Evolutionary conservation across 768 basidiomycete species (phyloP).

Genomic region (Polyporus arcularius): DNA sequence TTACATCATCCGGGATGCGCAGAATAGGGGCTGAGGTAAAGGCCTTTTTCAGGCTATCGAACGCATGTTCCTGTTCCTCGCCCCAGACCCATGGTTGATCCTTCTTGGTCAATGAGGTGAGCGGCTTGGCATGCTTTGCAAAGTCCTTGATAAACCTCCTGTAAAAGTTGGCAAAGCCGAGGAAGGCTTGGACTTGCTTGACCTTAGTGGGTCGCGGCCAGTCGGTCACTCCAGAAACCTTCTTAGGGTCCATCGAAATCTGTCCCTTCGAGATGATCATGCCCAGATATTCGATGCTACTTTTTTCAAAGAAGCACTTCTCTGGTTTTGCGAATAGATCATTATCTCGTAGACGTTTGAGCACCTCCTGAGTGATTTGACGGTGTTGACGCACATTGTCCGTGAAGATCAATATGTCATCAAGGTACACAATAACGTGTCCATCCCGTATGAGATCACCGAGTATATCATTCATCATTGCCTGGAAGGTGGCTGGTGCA

Average conservation of each 20-base stretch:
- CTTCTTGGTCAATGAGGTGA: slow-evolving; percentile 1
- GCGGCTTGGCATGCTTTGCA: slow-evolving; percentile 23
- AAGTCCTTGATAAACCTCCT: slow-evolving; percentile 32
- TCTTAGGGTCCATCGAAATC: slow-evolving; percentile 36
- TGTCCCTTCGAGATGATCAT: slow-evolving; percentile 25
- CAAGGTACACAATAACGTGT: slow-evolving; percentile 45
- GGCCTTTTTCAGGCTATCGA: neutral
- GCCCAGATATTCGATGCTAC: slow-evolving; percentile 32
- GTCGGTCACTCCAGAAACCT: slow-evolving; percentile 30
- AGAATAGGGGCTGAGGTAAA: slow-evolving; percentile 12
- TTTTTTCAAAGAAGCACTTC: slow-evolving; percentile 36
- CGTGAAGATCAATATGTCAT: slow-evolving; percentile 36
- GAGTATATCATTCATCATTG: slow-evolving; percentile 34
- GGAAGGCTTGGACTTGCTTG: slow-evolving; percentile 27
- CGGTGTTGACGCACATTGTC: slow-evolving; percentile 17
- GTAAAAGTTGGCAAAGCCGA: slow-evolving; percentile 35
- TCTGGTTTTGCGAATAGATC: slow-evolving; percentile 38
- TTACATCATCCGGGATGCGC: slow-evolving; percentile 3
- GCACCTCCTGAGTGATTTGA: slow-evolving; percentile 22
- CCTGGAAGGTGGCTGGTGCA: slow-evolving; percentile 38
- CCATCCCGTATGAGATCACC: slow-evolving; percentile 32
- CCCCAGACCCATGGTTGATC: no score
- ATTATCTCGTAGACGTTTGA: slow-evolving; percentile 30
- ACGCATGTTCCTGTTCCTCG: neutral
- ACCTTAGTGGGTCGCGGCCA: slow-evolving; percentile 30